Evolutionary conservation across 495 filamentous ascomycete species (phyloP), one percentile per base, ranked within the genome.

Genomic region (Melanomma pulvis-pyrius): DNA sequence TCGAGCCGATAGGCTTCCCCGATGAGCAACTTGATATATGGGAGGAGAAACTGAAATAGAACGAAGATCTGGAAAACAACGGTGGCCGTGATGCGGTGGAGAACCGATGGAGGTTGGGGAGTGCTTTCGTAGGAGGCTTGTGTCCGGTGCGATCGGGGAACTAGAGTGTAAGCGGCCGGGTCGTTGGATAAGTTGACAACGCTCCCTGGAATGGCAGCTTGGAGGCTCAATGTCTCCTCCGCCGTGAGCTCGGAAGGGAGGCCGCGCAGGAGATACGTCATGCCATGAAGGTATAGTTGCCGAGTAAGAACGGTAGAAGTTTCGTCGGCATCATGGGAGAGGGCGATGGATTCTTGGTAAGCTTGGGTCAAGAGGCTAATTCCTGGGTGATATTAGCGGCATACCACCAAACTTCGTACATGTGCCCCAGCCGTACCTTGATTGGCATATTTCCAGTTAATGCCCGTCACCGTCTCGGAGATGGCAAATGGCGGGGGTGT

Each of bases 191-290:
- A 21, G n/a, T 57, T 22, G n/a, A 49, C 12, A 1, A 79, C 50
- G 12, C 67, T 56, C 36, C 60, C 22, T 53, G 85, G 85, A 19
- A 87, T 69, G 2, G 83, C 75, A 28, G 69, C 74, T 0, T 73
- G 78, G 5, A 89, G 74, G 36, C 79, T 76, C 28, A 79, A 51
- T 32, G 73, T 59, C 55, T 87, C 82, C 41, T 79, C 75, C 0
- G 73, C 67, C 3, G 79, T 83, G 13, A 92, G 73, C 59, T 90
- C 80, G 0, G 71, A 51, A 0, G 90, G 90, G 0, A 92, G 79
- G 0, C 84, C 89, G 53, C 83, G 82, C 1, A 91, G 81, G 2
- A 92, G 78, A 71, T 91, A 90, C 7, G 82, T 79, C 7, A 90
- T 59, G 46, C 86, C 83, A 69, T 87, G 82, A 25, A 92, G 78